phyloP scores from a whole-genome alignment of 208 protist species.

The Naegleria gruberi region DNA sequence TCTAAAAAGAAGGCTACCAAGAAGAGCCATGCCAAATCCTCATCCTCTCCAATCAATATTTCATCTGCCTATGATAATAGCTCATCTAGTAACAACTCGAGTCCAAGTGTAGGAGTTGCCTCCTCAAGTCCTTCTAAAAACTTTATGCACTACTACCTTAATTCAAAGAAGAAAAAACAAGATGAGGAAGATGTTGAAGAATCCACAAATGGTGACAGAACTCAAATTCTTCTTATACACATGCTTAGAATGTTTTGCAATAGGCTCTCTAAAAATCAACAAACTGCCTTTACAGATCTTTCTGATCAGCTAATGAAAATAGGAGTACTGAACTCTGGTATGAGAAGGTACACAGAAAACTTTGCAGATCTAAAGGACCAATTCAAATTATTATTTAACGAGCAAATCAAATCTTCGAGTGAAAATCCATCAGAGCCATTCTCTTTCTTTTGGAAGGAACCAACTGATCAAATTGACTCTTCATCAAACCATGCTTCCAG shows the following conservation, averaged over 20 bases:
- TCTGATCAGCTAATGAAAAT: not conserved
- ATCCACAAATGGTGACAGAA: not conserved
- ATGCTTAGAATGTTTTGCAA: not conserved
- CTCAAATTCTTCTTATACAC: not conserved
- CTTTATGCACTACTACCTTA: not conserved
- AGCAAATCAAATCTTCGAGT: not conserved
- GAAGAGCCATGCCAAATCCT: not conserved
- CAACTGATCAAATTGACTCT: not conserved
- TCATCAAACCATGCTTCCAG: not conserved
- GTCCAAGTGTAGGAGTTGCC: not conserved
- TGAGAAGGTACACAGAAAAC: not conserved
- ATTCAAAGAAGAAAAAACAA: not conserved
- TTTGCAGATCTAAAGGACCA: not conserved
- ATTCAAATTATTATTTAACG: not conserved
- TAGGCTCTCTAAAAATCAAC: not conserved
- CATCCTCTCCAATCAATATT: not conserved
- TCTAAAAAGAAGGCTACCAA: too few species aligned
- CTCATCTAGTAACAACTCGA: not conserved
- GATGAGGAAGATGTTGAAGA: not conserved
- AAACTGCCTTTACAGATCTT: not conserved
- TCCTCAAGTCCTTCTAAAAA: not conserved
- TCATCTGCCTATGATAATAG: not conserved
- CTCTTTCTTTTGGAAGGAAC: not conserved
- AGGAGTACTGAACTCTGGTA: not conserved
- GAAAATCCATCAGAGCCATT: not conserved